Conservation (phyloP, 257 asterid species). For the Penstemon barbatus region DNA sequence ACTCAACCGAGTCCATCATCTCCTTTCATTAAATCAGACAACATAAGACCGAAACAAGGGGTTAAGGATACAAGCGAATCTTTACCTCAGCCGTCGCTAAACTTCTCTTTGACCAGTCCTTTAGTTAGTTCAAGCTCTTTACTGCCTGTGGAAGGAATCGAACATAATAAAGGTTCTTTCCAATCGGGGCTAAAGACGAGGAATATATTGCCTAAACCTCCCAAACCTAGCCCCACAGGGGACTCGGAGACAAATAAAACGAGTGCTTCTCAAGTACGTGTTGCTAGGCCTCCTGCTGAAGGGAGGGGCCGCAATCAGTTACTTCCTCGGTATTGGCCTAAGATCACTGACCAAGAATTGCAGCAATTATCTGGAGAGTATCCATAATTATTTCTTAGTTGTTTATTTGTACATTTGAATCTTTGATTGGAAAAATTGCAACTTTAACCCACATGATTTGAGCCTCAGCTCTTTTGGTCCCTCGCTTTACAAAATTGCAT, state of each 20-base stretch:
- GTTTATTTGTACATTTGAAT: not conserved
- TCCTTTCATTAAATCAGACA: slow-evolving; percentile 50
- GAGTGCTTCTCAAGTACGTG: slow-evolving; percentile 45
- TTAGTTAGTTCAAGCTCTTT: not conserved
- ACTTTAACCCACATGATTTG: too few relatives aligned
- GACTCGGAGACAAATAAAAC: slow-evolving; percentile 55
- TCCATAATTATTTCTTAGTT: slow-evolving; percentile 41
- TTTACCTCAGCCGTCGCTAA: slow-evolving; percentile 54
- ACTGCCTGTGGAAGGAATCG: slow-evolving; percentile 66
- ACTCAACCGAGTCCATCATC: slow-evolving; percentile 45
- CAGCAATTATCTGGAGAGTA: slow-evolving; percentile 95
- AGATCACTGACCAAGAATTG: slow-evolving; percentile 92
- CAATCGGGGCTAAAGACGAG: slow-evolving; percentile 59
- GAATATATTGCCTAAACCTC: slow-evolving; percentile 54
- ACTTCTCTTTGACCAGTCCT: slow-evolving; percentile 57
- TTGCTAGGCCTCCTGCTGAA: slow-evolving; percentile 94
- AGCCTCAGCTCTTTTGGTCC: too few relatives aligned
- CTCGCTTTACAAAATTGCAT: too few relatives aligned
- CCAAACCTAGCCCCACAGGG: slow-evolving; percentile 43
- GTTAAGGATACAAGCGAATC: slow-evolving; percentile 58
- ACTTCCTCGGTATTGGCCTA: slow-evolving; percentile 99
- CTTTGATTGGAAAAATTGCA: too few relatives aligned
- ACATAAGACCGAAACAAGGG: slow-evolving; percentile 54
- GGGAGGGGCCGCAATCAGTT: slow-evolving; percentile 86
- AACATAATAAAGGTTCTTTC: slow-evolving; percentile 50